Percentiles rank a stretch among this genome's conserved stretches.
phyloP scores from a whole-genome alignment of 345 rosid genomes.

The Populus nigra region DNA sequence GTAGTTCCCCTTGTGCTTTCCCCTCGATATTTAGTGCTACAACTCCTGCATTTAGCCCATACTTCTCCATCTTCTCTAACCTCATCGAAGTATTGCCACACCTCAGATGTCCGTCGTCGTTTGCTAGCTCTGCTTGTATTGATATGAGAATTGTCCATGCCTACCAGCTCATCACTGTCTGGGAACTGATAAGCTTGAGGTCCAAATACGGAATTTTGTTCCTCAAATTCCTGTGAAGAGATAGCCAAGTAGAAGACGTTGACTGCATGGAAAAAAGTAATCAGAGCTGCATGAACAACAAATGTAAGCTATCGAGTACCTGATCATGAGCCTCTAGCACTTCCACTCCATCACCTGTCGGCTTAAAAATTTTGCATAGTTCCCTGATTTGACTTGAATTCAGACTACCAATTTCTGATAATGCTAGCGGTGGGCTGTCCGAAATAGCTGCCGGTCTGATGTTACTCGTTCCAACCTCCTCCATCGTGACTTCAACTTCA shows the following conservation, averaged over 20 bases:
- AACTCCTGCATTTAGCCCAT: neutral
- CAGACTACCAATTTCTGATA: neutral
- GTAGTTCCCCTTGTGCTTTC: neutral
- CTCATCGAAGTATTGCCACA: neutral
- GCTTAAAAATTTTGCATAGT: neutral
- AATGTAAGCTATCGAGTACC: neutral
- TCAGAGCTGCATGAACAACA: neutral
- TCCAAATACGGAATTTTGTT: neutral
- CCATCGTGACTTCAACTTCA: neutral
- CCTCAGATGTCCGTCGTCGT: neutral
- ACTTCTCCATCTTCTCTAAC: neutral
- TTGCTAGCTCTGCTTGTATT: neutral
- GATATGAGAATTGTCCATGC: neutral
- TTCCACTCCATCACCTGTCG: neutral
- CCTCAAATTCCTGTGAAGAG: neutral
- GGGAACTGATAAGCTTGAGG: neutral
- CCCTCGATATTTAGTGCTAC: neutral
- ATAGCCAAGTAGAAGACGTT: neutral
- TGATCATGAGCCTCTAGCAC: neutral
- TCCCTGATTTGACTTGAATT: neutral
- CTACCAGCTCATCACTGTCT: neutral
- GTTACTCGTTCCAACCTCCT: neutral
- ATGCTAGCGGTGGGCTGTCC: neutral
- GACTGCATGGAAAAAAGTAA: neutral
- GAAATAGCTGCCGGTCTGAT: neutral